Base-by-base conservation (phyloP, 1,139 yeast species). In the Fermentozyma sake region DNA sequence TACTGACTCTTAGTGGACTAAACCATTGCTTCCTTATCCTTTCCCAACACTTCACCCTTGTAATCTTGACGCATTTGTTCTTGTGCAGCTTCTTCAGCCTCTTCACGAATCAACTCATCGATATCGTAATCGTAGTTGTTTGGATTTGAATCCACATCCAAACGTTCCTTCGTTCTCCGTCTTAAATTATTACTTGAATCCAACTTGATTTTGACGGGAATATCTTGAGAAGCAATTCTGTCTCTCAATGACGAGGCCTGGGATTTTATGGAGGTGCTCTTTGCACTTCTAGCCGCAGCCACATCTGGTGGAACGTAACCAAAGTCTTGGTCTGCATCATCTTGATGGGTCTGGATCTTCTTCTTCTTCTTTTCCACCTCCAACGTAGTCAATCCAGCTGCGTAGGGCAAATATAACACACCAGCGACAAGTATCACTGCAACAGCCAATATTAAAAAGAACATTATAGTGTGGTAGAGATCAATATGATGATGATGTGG, bases 81-180 rank as follows among this genome's bases (percentile, higher is more conserved):
- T 3, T 32, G 27, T 22, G 21, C 40, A 11, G 44, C 47, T 7
- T 30, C 33, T 11, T 30, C 42, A n/a, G 37, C 40, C 25, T 50
- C 55, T 13, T 50, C 55, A 10, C 34, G 28, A 18, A 49, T 46
- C 44, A 50, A 47, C 27, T 49, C 52, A 48, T 87, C 89, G 34
- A 86, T 61, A 30, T 76, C 79, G 42, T 84, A 63, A 38, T 64
- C 70, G 41, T 50, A 63, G 16, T 38, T 42, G 42, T 58, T 52
- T 4, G 68, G 68, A 34, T 61, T 52, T 11, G 37, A 29, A 38
- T 49, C 46, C 26, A 38, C 34, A 12, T 41, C 46, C 21, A 42
- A 31, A 28, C 35, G 38, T 14, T 37, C 48, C 26, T 32, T 37
- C 32, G 39, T 34, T 28, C 27, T 34, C 29, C 38, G 23, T 28